These are phyloP conservation scores for Geotrichum ghanense DNA, from an alignment of 805 yeast species.

Conservation along the genomic window DNA sequence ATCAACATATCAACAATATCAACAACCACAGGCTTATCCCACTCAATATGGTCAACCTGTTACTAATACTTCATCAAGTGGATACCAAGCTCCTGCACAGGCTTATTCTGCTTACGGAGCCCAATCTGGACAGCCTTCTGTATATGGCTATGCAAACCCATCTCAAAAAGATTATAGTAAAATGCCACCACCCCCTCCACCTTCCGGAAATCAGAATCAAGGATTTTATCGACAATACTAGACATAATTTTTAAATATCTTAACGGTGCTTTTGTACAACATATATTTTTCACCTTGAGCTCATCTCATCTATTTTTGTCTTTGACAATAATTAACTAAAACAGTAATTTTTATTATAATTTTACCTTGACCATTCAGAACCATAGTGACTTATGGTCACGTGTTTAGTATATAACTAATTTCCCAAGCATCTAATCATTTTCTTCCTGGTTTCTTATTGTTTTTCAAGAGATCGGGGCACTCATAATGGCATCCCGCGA, in stretches of 20 bases:
- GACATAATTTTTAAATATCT: too few relatives aligned
- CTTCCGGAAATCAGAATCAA: not conserved
- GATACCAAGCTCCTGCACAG: not conserved
- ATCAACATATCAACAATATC: too few relatives aligned
- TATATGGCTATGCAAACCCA: not conserved
- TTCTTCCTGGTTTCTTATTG: not conserved
- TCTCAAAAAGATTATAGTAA: not conserved
- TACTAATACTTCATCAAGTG: slow-evolving; percentile 4
- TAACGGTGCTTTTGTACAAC: too few relatives aligned
- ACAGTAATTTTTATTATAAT: too few relatives aligned
- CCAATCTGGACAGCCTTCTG: too few relatives aligned
- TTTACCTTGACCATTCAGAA: too few relatives aligned
- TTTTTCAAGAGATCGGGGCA: not conserved
- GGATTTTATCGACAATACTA: not conserved
- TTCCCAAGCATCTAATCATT: too few relatives aligned
- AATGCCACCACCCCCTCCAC: slow-evolving; percentile 1
- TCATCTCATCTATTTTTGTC: too few relatives aligned
- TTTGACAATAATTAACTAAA: too few relatives aligned
- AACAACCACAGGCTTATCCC: slow-evolving; percentile 2
- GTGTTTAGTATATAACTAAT: too few relatives aligned
- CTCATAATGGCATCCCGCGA: not conserved
- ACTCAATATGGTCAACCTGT: slow-evolving; percentile 7
- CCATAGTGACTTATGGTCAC: too few relatives aligned
- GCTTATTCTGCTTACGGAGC: not conserved
- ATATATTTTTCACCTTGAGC: too few relatives aligned